Evolutionary conservation across 2,329 filamentous ascomycete species (phyloP).

Genomic region (Colletotrichum camelliae): DNA sequence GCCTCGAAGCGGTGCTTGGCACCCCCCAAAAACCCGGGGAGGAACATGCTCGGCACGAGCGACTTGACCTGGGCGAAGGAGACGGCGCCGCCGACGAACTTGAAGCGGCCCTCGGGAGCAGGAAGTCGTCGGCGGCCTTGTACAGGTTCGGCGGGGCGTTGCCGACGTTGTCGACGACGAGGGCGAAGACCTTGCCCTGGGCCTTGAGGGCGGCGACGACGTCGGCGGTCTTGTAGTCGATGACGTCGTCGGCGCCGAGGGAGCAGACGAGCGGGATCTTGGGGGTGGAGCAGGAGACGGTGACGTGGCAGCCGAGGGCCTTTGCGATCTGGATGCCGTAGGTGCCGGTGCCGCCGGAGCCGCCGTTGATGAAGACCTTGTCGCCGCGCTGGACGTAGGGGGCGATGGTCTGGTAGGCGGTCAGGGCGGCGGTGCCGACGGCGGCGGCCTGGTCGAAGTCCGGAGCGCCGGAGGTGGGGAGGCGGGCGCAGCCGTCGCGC

Average conservation of each 20-base stretch:
- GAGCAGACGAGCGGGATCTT: constrained; percentile 63
- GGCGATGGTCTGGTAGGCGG: constrained; percentile 54
- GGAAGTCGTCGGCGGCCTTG: constrained; percentile 53
- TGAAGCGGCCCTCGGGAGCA: constrained; percentile 53
- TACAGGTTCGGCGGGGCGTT: constrained; percentile 55
- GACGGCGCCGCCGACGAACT: constrained; percentile 52
- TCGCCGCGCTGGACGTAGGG: constrained; percentile 55
- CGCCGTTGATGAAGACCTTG: constrained; percentile 69
- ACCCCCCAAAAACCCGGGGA: constrained; percentile 42
- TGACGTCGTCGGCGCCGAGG: constrained; percentile 68
- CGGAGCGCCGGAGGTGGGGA: constrained; percentile 33
- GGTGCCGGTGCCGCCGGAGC: constrained; percentile 66
- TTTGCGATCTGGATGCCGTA: constrained; percentile 72
- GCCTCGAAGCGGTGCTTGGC: constrained; percentile 47
- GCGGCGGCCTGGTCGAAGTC: constrained; percentile 47
- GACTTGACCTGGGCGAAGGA: constrained; percentile 29
- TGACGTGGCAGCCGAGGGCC: constrained; percentile 64
- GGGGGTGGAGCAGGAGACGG: constrained; percentile 61
- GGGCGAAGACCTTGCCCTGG: constrained; percentile 51
- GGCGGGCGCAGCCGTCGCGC: constrained; percentile 34
- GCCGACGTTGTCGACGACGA: constrained; percentile 67
- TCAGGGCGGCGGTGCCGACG: constrained; percentile 49
- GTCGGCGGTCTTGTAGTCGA: constrained; percentile 63
- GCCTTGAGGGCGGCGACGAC: constrained; percentile 51
- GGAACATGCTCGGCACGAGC: constrained; percentile 28